Evolutionary conservation across 129 eudicot species (phyloP).

Genomic region (Kitagawia praeruptora): DNA sequence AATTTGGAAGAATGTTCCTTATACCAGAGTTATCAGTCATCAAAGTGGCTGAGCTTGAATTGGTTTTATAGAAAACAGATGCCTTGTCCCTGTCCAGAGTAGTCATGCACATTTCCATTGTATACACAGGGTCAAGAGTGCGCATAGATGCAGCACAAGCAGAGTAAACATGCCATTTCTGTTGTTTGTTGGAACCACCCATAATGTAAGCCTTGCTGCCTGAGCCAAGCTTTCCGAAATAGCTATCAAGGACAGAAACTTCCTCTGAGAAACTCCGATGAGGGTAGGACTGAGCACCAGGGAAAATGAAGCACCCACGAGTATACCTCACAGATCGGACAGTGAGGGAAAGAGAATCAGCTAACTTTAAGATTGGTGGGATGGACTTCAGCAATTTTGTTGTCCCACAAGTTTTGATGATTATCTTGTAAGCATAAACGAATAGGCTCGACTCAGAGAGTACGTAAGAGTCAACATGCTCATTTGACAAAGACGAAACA

Average conservation of each 20-base stretch:
- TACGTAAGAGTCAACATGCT: conserved; percentile 72
- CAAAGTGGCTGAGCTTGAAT: conserved; percentile 28
- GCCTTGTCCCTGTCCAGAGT: conserved; percentile 47
- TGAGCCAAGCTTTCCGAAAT: conserved; percentile 56
- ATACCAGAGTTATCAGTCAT: conserved; percentile 45
- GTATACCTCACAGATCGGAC: conserved; percentile 73
- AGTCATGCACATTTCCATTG: conserved; percentile 57
- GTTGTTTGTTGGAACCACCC: conserved; percentile 54
- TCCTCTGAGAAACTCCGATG: conserved; percentile 91
- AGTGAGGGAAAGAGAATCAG: conserved; percentile 49
- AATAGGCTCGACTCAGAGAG: conserved; percentile 91
- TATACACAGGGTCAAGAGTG: conserved; percentile 28
- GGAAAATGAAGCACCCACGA: conserved; percentile 91
- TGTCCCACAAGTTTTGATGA: conserved; percentile 98
- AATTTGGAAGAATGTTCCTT: conserved; percentile 44
- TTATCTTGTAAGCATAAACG: conserved; percentile 67
- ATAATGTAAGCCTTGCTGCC: conserved; percentile 64
- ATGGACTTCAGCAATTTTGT: conserved; percentile 74
- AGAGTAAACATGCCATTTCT: conserved; percentile 68
- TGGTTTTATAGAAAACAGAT: conserved; percentile 39
- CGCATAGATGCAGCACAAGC: conserved; percentile 28
- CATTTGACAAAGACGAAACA: conserved; percentile 61
- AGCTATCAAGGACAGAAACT: conserved; percentile 68
- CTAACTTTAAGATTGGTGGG: conserved; percentile 69
- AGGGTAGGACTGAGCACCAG: conserved; percentile 80